These are phyloP conservation scores for Exophiala oligosperma DNA, from an alignment of 2,329 filamentous ascomycete genomes.

Conservation along the genomic window DNA sequence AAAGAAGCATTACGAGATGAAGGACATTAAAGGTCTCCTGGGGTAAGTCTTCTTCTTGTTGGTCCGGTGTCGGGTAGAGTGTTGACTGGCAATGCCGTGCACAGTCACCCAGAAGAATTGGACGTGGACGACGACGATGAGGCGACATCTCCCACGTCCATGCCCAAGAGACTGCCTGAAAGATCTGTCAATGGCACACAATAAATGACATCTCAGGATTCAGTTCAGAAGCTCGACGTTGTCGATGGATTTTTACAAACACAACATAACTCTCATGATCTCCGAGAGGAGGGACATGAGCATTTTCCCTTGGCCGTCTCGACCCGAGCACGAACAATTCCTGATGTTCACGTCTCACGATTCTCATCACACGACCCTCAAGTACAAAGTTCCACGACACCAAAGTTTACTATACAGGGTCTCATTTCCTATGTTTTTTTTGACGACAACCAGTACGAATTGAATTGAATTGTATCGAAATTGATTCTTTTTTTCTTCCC, in stretches of 20 bases:
- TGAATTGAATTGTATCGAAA: no score
- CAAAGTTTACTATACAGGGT: not conserved
- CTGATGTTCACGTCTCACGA: not conserved
- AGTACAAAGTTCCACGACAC: not conserved
- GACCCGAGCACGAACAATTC: no score
- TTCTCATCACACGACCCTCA: conserved; percentile 1
- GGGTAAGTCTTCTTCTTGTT: conserved; percentile 54
- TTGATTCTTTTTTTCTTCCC: no score
- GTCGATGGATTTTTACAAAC: no score
- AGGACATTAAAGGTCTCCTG: conserved; percentile 82
- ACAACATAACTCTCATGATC: no score
- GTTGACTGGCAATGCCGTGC: not conserved
- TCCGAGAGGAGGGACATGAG: no score
- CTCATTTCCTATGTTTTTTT: conserved; percentile 22
- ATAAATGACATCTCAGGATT: conserved; percentile 2
- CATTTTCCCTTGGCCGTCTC: no score
- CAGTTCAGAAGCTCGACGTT: not conserved
- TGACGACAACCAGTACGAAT: not conserved
- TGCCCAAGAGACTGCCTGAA: conserved; percentile 43
- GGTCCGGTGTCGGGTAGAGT: not conserved
- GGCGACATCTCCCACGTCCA: conserved; percentile 42
- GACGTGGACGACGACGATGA: conserved; percentile 63
- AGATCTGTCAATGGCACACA: conserved; percentile 33
- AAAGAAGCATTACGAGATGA: conserved; percentile 99
- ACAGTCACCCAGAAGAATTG: conserved; percentile 63